These are phyloP conservation scores for Paraconiothyrium sp. DNA, from an alignment of 2,329 filamentous ascomycete species.

Conservation along the genomic window DNA sequence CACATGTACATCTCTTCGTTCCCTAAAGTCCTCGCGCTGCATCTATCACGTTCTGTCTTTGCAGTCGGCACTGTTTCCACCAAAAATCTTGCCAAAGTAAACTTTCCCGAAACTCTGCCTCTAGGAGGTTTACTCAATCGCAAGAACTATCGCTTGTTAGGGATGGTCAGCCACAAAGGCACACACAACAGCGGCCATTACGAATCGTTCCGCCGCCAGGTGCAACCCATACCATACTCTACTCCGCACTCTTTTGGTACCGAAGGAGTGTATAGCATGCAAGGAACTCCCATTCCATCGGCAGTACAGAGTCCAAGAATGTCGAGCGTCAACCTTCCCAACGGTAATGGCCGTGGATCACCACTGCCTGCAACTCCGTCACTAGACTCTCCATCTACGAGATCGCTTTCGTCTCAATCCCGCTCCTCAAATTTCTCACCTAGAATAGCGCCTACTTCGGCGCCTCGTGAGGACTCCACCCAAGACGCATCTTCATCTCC, in stretches of 20 bases:
- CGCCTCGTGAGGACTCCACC: slow-evolving; percentile 34
- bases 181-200: slow-evolving; percentile 97
- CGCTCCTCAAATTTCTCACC: slow-evolving; percentile 41
- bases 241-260: slow-evolving; percentile 82
- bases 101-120: slow-evolving; percentile 86
- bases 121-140: slow-evolving; percentile 81
- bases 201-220: slow-evolving; percentile 92
- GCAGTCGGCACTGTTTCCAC: slow-evolving; percentile 78
- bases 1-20: slow-evolving; percentile 88
- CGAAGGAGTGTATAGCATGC: slow-evolving; percentile 75
- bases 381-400: slow-evolving; percentile 42
- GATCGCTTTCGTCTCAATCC: slow-evolving; percentile 43
- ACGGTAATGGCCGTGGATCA: slow-evolving; percentile 35
- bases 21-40: slow-evolving; percentile 89
- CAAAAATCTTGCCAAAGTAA: slow-evolving; percentile 94
- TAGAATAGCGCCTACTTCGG: slow-evolving; percentile 25
- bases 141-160: slow-evolving; percentile 83
- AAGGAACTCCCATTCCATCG: slow-evolving; percentile 61
- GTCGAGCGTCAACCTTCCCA: slow-evolving; percentile 43
- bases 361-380: slow-evolving; percentile 34
- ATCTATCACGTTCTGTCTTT: slow-evolving; percentile 93
- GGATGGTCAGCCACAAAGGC: slow-evolving; percentile 91
- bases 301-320: slow-evolving; percentile 59
- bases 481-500: slow-evolving; percentile 28
- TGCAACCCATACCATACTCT: slow-evolving; percentile 79